These are phyloP conservation scores for Centaurea solstitialis DNA, from an alignment of 129 eudicot genomes.

Conservation along the genomic window DNA sequence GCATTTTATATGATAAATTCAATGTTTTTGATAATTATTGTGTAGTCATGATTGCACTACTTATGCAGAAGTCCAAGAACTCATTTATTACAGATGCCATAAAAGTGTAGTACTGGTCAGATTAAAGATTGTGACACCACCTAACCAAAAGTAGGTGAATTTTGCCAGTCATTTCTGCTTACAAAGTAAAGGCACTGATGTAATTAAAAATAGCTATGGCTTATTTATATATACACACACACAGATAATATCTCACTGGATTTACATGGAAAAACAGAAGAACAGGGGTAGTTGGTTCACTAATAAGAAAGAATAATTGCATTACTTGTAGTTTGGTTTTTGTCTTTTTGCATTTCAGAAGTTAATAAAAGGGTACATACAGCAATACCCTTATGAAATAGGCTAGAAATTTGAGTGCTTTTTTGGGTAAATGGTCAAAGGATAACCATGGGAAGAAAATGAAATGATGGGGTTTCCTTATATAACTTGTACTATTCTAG, in stretches of 20 bases:
- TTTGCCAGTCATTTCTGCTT: constrained; percentile 28
- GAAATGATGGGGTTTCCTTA: neutral
- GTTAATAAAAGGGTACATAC: neutral
- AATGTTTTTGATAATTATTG: constrained; percentile 20
- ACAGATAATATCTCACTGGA: neutral
- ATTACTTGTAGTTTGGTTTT: neutral
- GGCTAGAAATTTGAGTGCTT: constrained; percentile 3
- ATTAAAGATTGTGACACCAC: constrained; percentile 35
- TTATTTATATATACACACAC: neutral
- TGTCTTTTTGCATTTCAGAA: neutral
- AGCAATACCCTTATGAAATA: neutral
- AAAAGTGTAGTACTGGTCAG: constrained; percentile 22
- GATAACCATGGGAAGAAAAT: neutral
- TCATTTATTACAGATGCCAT: constrained; percentile 30
- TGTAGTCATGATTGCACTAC: constrained; percentile 19
- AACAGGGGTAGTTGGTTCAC: constrained; percentile 13
- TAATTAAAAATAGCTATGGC: constrained; percentile 10
- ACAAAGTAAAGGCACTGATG: constrained; percentile 17
- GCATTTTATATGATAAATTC: neutral
- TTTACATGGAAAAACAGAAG: constrained; percentile 2
- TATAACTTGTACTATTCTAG: constrained; percentile 3
- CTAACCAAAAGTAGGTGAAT: constrained; percentile 23
- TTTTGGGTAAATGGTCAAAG: neutral
- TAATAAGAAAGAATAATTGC: neutral
- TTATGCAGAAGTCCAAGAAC: constrained; percentile 9